These are phyloP conservation scores for Gossypium trilobum DNA, from an alignment of 441 rosid species.

Conservation along the genomic window DNA sequence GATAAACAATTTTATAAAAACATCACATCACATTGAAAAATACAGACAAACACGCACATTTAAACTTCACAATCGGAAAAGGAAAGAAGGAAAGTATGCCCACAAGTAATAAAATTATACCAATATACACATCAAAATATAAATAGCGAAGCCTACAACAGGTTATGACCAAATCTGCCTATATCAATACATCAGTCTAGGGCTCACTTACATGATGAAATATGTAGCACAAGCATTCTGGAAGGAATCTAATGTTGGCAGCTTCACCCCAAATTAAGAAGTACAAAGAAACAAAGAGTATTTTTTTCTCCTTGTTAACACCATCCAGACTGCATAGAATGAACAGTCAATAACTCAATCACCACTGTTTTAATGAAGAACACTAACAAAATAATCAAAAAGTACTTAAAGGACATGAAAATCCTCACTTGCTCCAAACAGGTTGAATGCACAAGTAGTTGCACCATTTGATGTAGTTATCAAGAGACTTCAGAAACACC, in stretches of 20 bases:
- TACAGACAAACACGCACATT: not conserved
- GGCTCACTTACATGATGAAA: conserved; percentile 74
- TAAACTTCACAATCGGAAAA: not conserved
- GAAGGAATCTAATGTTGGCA: conserved; percentile 85
- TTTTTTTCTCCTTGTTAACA: conserved; percentile 71
- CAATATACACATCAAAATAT: not conserved
- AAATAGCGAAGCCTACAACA: not conserved
- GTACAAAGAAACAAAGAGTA: conserved; percentile 71
- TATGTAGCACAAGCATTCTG: conserved; percentile 97
- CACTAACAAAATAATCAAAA: conserved; percentile 13
- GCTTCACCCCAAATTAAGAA: conserved; percentile 98
- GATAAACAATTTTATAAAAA: conserved; percentile 3
- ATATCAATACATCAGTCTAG: not conserved
- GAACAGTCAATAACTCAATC: not conserved
- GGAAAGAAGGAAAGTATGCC: not conserved
- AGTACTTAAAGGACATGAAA: conserved; percentile 17
- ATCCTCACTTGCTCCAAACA: conserved; percentile 74
- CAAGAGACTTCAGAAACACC: conserved; percentile 75
- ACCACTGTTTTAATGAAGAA: conserved; percentile 1
- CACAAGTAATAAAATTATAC: not conserved
- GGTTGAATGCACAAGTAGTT: conserved; percentile 75
- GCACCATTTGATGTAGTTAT: conserved; percentile 90
- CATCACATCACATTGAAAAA: not conserved
- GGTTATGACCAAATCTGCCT: not conserved
- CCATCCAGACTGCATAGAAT: conserved; percentile 60